Evolutionary conservation across 768 basidiomycete genomes (phyloP).

Genomic region (Lepiota subincarnata): DNA sequence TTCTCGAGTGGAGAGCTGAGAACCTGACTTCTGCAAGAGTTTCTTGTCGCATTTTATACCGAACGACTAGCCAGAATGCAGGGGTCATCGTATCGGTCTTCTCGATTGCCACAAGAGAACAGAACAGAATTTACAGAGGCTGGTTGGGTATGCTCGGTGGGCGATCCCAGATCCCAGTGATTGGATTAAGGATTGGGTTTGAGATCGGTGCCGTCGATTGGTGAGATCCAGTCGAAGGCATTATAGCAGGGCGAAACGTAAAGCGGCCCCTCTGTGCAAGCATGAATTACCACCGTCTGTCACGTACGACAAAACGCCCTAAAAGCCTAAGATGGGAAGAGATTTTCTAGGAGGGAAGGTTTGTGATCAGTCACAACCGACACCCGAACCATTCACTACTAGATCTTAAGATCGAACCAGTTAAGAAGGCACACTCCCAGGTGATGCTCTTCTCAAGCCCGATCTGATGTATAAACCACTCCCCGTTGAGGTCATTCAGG

Average conservation of each 20-base stretch:
- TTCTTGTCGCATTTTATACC: conserved; percentile 26
- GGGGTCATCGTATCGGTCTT: conserved; percentile 22
- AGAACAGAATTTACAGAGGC: no score
- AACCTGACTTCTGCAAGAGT: neutral
- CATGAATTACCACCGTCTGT: conserved; percentile 22
- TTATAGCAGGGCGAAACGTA: conserved; percentile 3
- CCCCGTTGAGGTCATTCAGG: neutral
- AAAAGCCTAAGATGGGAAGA: conserved; percentile 3
- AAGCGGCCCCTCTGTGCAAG: conserved; percentile 13
- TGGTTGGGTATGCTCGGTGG: no score
- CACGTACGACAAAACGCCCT: conserved; percentile 12
- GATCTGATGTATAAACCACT: conserved; percentile 2
- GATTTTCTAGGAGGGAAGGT: conserved; percentile 6
- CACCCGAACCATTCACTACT: neutral
- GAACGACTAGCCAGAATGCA: conserved; percentile 19
- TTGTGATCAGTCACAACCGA: conserved; percentile 2
- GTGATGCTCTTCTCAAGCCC: neutral
- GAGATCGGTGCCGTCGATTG: neutral
- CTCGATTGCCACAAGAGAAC: conserved; percentile 23
- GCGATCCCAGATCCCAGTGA: conserved; percentile 18
- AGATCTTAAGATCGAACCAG: conserved; percentile 13
- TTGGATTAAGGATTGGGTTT: conserved; percentile 8
- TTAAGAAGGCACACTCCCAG: neutral
- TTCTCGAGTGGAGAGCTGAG: neutral
- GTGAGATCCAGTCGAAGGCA: conserved; percentile 2